Evolutionary conservation across 371 early-diverging fungal species (phyloP), one percentile per base, ranked within the genome.

Genomic region (Mucor saturninus): DNA sequence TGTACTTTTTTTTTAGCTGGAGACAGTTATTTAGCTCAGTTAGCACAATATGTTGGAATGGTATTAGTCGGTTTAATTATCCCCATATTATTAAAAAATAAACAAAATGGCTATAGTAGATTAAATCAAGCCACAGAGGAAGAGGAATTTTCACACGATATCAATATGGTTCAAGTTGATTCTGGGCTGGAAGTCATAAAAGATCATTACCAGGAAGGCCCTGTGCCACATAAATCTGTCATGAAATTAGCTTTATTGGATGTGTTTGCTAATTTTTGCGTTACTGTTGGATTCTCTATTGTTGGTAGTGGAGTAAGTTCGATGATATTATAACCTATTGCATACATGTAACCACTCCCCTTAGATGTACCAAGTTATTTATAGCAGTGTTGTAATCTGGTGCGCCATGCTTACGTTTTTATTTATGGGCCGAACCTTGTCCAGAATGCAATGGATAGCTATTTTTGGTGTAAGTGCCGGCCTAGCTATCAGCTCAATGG

Each of bases 331-430:
- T n/a, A n/a, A n/a, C 35, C 2, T 40, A 30, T 14, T 11, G 43
- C 1, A 30, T 7, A n/a, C n/a, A 42, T 51, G 10, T 9, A 31
- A 30, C 32, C 14, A 32, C 11, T 40, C 26, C 28, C 52, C 48
- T 30, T 73, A 87, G 86, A 86, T 90, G 81, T 89, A 86, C 52
- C 91, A 90, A 77, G 87, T 90, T 14, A 88, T 89, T 53, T 91
- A 93, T 65, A 85, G 87, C 56, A 83, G 84, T 30, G 85, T 92
- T 8, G 88, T 92, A 7, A 90, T 90, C 38, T 91, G 90, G 84
- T 90, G 91, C 45, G 91, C 93, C n/a, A 75, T 92, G 57, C 70
- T 90, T 21, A 83, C 85, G 0, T 83, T 83, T 45, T 64, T 86
- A 30, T 81, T 90, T 45, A 81, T 92, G 74, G 69, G 76, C 2